phyloP scores from a whole-genome alignment of 345 rosid genomes.

The Citrus maxima region DNA sequence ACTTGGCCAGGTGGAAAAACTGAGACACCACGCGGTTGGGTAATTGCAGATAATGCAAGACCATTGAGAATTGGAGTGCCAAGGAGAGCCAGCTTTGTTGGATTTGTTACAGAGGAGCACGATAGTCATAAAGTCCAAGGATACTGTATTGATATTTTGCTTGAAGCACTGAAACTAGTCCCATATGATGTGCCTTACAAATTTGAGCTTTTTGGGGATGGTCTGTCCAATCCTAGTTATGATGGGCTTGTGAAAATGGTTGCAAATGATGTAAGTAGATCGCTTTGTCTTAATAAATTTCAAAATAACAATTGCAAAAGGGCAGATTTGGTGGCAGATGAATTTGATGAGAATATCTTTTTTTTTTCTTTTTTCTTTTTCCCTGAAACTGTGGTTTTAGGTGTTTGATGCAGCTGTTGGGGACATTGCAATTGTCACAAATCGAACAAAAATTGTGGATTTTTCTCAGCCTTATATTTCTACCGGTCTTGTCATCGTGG shows the following conservation, averaged over 20 bases:
- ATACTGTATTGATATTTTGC: conserved; percentile 76
- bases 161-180: conserved; percentile 57
- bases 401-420: conserved; percentile 68
- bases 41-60: conserved; percentile 51
- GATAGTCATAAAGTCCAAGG: conserved; percentile 52
- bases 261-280: conserved; percentile 55
- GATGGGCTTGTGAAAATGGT: conserved; percentile 49
- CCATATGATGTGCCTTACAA: conserved; percentile 73
- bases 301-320: background rate
- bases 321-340: conserved; percentile 2
- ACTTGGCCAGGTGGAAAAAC: conserved; percentile 82
- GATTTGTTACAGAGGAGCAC: conserved; percentile 55
- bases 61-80: conserved; percentile 83
- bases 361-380: conserved; percentile 1
- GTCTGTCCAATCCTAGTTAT: conserved; percentile 62
- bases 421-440: conserved; percentile 61
- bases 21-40: conserved; percentile 84
- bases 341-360: background rate
- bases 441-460: conserved; percentile 55
- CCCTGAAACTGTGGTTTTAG: conserved; percentile 32
- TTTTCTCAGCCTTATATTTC: conserved; percentile 72
- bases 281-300: background rate
- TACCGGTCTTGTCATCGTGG: conserved; percentile 72
- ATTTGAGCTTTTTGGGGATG: conserved; percentile 65
- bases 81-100: conserved; percentile 68